Evolutionary conservation across 1,284 basidiomycete species (phyloP).

Genomic region (Heterobasidion parviporum): DNA sequence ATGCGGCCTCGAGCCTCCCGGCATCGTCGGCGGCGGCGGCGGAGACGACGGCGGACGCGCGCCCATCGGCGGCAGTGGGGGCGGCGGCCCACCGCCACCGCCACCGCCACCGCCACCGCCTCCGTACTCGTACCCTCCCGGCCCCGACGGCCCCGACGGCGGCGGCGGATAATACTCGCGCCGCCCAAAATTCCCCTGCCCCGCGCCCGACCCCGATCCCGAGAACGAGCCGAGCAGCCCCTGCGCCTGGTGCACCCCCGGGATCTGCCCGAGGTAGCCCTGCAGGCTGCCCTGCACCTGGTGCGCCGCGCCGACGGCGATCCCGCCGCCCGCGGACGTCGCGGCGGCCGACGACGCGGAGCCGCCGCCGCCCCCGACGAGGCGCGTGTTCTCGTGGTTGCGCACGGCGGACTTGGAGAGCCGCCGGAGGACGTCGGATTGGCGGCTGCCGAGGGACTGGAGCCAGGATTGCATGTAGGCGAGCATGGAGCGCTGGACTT

Average conservation of each 20-base stretch:
- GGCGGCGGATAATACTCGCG: neutral
- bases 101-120: neutral
- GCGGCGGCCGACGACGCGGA: slow-evolving; percentile 38
- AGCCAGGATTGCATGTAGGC: slow-evolving; percentile 58
- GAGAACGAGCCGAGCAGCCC: slow-evolving; percentile 21
- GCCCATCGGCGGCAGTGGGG: neutral
- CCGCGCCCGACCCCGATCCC: neutral
- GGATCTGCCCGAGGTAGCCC: slow-evolving; percentile 40
- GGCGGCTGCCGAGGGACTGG: slow-evolving; percentile 38
- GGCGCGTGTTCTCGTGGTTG: slow-evolving; percentile 66
- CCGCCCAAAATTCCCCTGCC: neutral
- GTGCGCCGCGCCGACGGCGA: slow-evolving; percentile 37
- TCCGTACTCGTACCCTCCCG: neutral
- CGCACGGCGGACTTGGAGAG: slow-evolving; percentile 62
- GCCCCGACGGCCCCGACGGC: neutral
- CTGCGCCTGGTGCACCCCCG: slow-evolving; percentile 40
- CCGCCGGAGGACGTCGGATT: slow-evolving; percentile 49
- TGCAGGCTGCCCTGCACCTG: slow-evolving; percentile 38
- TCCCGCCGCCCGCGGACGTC: slow-evolving; percentile 33
- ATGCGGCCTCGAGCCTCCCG: too few species aligned
- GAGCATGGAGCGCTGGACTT: slow-evolving; percentile 77
- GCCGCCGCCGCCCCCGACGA: slow-evolving; percentile 14
- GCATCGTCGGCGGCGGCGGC: neutral
- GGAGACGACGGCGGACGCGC: neutral
- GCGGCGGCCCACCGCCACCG: neutral